Evolutionary conservation across 2,329 filamentous ascomycete genomes (phyloP).

Genomic region (Cordyceps fumosorosea): DNA sequence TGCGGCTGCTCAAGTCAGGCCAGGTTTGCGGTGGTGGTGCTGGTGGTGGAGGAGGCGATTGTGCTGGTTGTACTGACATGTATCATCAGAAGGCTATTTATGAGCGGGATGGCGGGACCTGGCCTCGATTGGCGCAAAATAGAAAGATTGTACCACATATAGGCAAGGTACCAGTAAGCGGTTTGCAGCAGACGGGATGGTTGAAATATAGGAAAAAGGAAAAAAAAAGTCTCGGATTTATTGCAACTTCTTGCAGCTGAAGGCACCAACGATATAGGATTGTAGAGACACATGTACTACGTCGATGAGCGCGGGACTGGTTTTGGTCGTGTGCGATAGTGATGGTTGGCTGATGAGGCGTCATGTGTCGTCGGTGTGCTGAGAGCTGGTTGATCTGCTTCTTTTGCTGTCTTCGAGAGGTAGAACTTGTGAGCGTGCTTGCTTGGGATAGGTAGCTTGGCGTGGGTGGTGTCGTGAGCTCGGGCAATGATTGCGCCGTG

Average conservation of each 20-base stretch:
- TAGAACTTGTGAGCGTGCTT: background rate
- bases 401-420: background rate
- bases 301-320: background rate
- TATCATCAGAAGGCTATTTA: background rate
- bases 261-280: too few relatives aligned
- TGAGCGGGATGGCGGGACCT: background rate
- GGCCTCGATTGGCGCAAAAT: background rate
- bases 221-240: background rate
- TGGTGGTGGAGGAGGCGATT: background rate
- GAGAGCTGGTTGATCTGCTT: background rate
- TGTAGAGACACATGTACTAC: too few relatives aligned
- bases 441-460: background rate
- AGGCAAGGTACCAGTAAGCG: background rate
- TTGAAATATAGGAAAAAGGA: background rate
- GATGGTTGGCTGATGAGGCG: background rate
- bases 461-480: background rate
- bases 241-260: too few relatives aligned
- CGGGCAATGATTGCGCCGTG: background rate
- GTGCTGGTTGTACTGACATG: background rate
- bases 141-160: background rate
- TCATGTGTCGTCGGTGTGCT: background rate
- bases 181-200: background rate
- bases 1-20: background rate
- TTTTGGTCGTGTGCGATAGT: background rate
- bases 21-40: background rate